Conservation (phyloP, 176 grass and related monocot genomes). For the Puya raimondii region DNA sequence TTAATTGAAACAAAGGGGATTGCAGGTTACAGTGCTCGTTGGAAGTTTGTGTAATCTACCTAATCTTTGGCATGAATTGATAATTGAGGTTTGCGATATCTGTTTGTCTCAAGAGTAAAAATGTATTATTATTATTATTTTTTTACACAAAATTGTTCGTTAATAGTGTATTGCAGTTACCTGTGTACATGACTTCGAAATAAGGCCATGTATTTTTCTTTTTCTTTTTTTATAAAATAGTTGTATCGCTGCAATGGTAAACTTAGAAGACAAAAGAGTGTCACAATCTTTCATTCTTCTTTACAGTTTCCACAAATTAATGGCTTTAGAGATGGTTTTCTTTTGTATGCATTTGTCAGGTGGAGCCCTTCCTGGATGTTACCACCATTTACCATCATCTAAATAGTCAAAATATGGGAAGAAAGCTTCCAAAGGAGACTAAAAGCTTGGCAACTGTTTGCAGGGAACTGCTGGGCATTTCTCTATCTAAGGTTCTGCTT, state of each 20-base stretch:
- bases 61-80: neutral
- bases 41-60: too few species aligned
- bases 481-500: conserved; percentile 72
- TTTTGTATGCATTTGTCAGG: conserved; percentile 31
- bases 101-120: neutral
- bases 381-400: conserved; percentile 66
- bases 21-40: too few species aligned
- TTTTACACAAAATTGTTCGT: neutral
- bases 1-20: too few species aligned
- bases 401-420: conserved; percentile 42
- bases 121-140: neutral
- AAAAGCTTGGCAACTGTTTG: conserved; percentile 93
- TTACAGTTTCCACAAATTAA: neutral
- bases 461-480: conserved; percentile 53
- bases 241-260: neutral
- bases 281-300: neutral
- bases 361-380: conserved; percentile 85
- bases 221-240: neutral
- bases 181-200: neutral
- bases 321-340: neutral
- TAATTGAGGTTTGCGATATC: neutral
- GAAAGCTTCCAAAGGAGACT: conserved; percentile 61
- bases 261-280: neutral
- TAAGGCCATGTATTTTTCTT: neutral
- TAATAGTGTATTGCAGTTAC: neutral